phyloP scores from a whole-genome alignment of 495 filamentous ascomycete genomes.

The Penicillium canariense region DNA sequence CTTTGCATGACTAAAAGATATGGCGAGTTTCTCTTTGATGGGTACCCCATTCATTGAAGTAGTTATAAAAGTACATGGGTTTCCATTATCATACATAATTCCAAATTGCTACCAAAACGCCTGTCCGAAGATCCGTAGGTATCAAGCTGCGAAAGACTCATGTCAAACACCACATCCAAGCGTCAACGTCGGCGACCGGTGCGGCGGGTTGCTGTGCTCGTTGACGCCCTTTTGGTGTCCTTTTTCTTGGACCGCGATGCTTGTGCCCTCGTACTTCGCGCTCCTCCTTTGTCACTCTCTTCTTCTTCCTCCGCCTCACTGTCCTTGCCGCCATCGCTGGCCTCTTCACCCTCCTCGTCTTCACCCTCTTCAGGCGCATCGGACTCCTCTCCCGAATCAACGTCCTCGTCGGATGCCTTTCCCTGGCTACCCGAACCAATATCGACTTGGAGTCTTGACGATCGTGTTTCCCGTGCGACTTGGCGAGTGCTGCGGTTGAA shows the following conservation, averaged over 20 bases:
- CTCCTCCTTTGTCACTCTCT: conserved; percentile 38
- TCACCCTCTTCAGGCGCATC: conserved; percentile 41
- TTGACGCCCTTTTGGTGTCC: conserved; percentile 29
- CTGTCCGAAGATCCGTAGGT: conserved; percentile 20
- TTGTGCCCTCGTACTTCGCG: conserved; percentile 42
- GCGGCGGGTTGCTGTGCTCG: conserved; percentile 33
- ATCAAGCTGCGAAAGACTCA: conserved; percentile 21
- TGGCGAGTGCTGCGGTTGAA: conserved; percentile 36
- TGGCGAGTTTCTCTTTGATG: not conserved
- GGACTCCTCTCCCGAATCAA: conserved; percentile 40
- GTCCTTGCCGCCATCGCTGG: conserved; percentile 19
- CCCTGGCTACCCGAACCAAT: conserved; percentile 28
- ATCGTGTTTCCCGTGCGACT: conserved; percentile 41
- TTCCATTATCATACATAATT: not conserved
- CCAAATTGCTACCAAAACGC: conserved; percentile 6
- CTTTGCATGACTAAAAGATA: no score
- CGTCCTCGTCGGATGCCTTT: conserved; percentile 40
- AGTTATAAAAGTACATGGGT: not conserved
- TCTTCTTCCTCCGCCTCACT: conserved; percentile 30
- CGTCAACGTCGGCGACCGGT: conserved; percentile 38
- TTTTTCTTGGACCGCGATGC: conserved; percentile 40
- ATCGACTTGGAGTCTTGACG: conserved; percentile 43
- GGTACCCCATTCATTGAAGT: not conserved
- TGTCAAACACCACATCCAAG: not conserved
- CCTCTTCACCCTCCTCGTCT: conserved; percentile 27